Evolutionary conservation across 2,329 filamentous ascomycete species (phyloP), one percentile per base, ranked within the genome.

Genomic region (Trichophyton equinum): DNA sequence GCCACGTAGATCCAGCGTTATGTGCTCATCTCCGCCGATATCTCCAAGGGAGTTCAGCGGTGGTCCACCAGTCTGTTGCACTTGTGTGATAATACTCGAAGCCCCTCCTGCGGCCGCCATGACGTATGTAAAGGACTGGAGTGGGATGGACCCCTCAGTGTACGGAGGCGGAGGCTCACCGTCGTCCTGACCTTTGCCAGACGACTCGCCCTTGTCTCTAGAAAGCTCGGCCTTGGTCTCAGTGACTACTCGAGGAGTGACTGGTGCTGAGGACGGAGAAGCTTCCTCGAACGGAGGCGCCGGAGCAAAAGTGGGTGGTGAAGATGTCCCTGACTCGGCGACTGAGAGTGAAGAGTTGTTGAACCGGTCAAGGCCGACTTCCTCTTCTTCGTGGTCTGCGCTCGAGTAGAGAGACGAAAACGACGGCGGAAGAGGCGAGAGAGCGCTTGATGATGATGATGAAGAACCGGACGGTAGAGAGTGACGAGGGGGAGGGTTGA

Each of bases 51-150:
- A 88, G 75, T 94, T 95, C 68, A 96, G 85, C 42, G 91, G 88
- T 69, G 91, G 88, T 22, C 82, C 81, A 58, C 88, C 91, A 66
- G 88, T 88, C 77, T 99, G 94, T 73, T 95, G 91, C 69, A 99
- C 94, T 79, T 99, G 94, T 76, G 94, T 99, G 78, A 99, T 95
- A 73, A 99, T 96, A 83, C 94, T 97, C 79, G 91, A 87, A 69
- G 91, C 89, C 78, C 91, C 92, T 81, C 92, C 92, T 77, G 92
- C 91, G 74, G 91, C 89, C 77, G 94, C 91, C 94, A 99, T 99
- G 74, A 96, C 84, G 83, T 95, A 99, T 69, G 88, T 86, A 72
- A 99, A 99, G 62, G 90, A 89, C 63, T 88, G 83, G 73, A 99
- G 85, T 64, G 94, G 94, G 78, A 90, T 96, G 64, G 85, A 87